A percentile compares a stretch with the other conserved stretches of the same genome.
phyloP scores from a whole-genome alignment of 768 basidiomycete species.

The Mycena rosella region DNA sequence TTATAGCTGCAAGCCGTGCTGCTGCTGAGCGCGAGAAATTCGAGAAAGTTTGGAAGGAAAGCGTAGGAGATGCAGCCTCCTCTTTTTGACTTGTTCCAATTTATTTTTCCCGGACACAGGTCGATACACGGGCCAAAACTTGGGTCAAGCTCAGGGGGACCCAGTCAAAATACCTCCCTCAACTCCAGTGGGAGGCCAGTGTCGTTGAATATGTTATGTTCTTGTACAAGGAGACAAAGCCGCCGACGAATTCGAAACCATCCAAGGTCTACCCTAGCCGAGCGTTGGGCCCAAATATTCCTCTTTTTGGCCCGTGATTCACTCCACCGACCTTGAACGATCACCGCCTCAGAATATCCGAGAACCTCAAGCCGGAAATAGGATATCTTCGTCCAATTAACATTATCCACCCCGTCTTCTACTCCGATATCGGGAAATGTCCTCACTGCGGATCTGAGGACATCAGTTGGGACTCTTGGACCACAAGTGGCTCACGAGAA shows the following conservation, averaged over 20 bases:
- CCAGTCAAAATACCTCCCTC: not conserved
- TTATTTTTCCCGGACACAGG: not conserved
- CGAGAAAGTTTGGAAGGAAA: not conserved
- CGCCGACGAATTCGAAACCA: not conserved
- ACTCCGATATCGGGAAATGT: conserved; percentile 23
- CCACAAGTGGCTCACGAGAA: conserved; percentile 28
- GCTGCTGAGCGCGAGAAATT: conserved; percentile 9
- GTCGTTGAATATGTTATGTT: conserved; percentile 9
- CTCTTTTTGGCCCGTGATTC: conserved; percentile 3
- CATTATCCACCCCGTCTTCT: conserved; percentile 41
- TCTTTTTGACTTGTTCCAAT: not conserved
- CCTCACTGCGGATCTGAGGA: conserved; percentile 28
- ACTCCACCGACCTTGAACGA: not conserved
- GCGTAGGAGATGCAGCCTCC: not conserved
- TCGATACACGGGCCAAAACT: not conserved
- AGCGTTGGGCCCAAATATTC: not conserved
- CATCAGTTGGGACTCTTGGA: not conserved
- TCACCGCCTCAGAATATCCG: not conserved
- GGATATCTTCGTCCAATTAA: conserved; percentile 39
- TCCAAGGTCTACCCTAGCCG: not conserved
- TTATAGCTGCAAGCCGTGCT: not conserved
- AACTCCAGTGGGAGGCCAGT: not conserved
- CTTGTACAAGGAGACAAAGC: not conserved
- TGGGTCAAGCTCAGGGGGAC: not conserved
- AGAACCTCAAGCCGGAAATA: conserved; percentile 11